Conservation (phyloP, 441 rosid species). For the Biscutella auriculata region DNA sequence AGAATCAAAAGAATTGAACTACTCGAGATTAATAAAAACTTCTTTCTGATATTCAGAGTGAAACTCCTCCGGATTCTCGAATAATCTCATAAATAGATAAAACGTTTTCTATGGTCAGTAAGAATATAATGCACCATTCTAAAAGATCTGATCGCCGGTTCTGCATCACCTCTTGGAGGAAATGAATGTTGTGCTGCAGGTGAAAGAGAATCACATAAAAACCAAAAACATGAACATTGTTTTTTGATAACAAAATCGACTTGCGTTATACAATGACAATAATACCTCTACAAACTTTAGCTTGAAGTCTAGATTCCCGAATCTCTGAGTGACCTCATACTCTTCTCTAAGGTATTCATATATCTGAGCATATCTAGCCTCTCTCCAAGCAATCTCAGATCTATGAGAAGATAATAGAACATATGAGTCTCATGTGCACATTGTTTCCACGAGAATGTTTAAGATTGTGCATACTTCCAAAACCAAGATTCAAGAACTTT, state of each 20-base stretch:
- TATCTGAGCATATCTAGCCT: slow-evolving; percentile 86
- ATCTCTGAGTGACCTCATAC: slow-evolving; percentile 83
- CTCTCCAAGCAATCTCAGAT: slow-evolving; percentile 96
- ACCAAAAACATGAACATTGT: not conserved
- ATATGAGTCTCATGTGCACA: not conserved
- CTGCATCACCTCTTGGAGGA: slow-evolving; percentile 85
- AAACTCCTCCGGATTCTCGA: slow-evolving; percentile 32
- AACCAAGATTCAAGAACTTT: not conserved
- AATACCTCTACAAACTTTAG: slow-evolving; percentile 83
- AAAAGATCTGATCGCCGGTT: slow-evolving; percentile 71
- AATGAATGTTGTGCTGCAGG: slow-evolving; percentile 86
- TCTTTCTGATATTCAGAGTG: slow-evolving; percentile 11
- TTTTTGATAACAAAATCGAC: not conserved
- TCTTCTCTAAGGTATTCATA: slow-evolving; percentile 85
- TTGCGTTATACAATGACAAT: not conserved
- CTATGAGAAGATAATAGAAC: slow-evolving; percentile 28
- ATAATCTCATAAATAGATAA: slow-evolving; percentile 69
- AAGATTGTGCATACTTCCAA: not conserved
- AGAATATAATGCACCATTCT: slow-evolving; percentile 89
- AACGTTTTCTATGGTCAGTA: slow-evolving; percentile 56
- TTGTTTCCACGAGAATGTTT: not conserved
- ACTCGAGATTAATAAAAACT: not conserved
- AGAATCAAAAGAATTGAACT: slow-evolving; percentile 10
- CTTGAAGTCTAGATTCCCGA: slow-evolving; percentile 77
- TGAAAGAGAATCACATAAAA: not conserved